Evolutionary conservation across 371 early-diverging fungal species (phyloP).

Genomic region (Syncephalastrum sp.): DNA sequence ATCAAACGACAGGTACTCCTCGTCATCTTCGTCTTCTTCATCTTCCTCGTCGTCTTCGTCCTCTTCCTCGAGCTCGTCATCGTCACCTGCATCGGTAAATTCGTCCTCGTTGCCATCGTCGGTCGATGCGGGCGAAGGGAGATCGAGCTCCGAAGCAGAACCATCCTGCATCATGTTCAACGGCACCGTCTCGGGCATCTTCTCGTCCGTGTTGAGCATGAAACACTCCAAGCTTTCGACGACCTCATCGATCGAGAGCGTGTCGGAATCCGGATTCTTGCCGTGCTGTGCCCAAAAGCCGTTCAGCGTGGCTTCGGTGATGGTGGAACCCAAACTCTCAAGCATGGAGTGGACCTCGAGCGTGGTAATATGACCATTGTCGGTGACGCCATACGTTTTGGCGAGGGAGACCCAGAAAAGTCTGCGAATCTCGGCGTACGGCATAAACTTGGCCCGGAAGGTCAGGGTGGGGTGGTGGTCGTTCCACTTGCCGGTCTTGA

Average conservation of each 20-base stretch:
- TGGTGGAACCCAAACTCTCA: constrained; percentile 72
- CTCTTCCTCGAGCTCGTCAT: constrained; percentile 8
- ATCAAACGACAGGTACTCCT: neutral
- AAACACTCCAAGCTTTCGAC: constrained; percentile 62
- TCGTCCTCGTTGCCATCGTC: constrained; percentile 6
- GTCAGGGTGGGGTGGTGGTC: constrained; percentile 44
- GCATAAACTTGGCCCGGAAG: constrained; percentile 63
- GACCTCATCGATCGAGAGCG: constrained; percentile 66
- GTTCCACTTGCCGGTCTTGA: constrained; percentile 36
- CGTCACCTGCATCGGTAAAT: neutral
- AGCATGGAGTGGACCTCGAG: constrained; percentile 75
- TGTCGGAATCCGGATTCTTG: constrained; percentile 58
- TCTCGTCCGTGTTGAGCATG: constrained; percentile 24
- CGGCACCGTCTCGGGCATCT: constrained; percentile 12
- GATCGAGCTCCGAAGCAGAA: too few relatives aligned
- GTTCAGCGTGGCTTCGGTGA: constrained; percentile 67
- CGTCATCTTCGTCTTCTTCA: constrained; percentile 11
- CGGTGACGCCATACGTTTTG: constrained; percentile 64
- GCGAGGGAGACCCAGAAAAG: constrained; percentile 76
- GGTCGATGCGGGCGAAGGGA: too few relatives aligned
- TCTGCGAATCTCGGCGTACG: constrained; percentile 62
- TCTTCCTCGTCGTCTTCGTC: constrained; percentile 11
- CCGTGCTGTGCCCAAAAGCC: constrained; percentile 58
- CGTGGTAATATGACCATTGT: constrained; percentile 48
- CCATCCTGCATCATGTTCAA: neutral